A percentile compares a stretch with the other conserved stretches of the same genome.
phyloP scores from a whole-genome alignment of 106 monocot species.

The Amphibolis antarctica region DNA sequence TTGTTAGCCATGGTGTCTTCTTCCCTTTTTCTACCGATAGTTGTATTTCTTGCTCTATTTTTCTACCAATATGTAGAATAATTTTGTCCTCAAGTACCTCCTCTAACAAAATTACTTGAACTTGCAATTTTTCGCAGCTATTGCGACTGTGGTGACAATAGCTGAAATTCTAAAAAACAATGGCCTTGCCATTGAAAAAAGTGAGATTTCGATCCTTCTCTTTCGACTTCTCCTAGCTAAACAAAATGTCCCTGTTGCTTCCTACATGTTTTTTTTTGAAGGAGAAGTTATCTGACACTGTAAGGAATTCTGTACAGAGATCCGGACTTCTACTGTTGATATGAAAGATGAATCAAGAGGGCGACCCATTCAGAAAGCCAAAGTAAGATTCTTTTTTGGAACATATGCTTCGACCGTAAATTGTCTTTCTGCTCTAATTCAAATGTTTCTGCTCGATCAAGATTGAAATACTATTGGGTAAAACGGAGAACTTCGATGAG shows the following conservation, averaged over 20 bases:
- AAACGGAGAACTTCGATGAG: conserved; percentile 71
- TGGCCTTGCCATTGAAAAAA: conserved; percentile 63
- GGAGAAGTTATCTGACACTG: neutral
- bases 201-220: conserved; percentile 34
- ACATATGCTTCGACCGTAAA: too few relatives aligned
- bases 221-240: neutral
- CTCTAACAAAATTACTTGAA: too few relatives aligned
- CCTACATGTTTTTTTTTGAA: neutral
- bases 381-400: conserved; percentile 20
- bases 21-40: too few relatives aligned
- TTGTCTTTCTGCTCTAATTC: neutral
- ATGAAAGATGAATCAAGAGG: conserved; percentile 65
- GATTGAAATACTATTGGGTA: conserved; percentile 63
- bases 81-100: too few relatives aligned
- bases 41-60: too few relatives aligned
- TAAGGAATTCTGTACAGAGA: conserved; percentile 22
- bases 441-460: conserved; percentile 3
- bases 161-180: conserved; percentile 81
- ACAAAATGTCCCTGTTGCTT: neutral
- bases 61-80: too few relatives aligned
- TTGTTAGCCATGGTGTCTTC: too few relatives aligned
- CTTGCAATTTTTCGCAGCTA: conserved; percentile 26
- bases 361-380: conserved; percentile 59
- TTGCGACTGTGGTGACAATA: conserved; percentile 65
- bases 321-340: conserved; percentile 61